A percentile compares a stretch with the other conserved stretches of the same genome.
These are phyloP conservation scores for Alternaria alternata DNA, from an alignment of 2,329 filamentous ascomycete species.

Conservation along the genomic window DNA sequence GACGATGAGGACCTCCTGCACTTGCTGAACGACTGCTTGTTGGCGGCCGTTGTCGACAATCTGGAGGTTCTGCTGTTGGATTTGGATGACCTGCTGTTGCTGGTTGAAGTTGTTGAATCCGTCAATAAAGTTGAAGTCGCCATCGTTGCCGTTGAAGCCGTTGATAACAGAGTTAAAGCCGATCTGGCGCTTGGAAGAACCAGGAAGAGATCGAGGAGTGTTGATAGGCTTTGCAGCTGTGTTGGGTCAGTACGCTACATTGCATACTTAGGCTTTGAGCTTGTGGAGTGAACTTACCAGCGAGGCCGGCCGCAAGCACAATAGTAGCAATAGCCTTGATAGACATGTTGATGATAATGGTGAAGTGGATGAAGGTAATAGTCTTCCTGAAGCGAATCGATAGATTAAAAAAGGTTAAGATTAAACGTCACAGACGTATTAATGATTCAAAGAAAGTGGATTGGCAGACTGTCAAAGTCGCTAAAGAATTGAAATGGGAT, in stretches of 20 bases:
- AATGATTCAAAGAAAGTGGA: slow-evolving; percentile 29
- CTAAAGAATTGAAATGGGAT: slow-evolving; percentile 34
- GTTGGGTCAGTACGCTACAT: slow-evolving; percentile 19
- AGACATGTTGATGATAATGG: slow-evolving; percentile 35
- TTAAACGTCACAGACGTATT: slow-evolving; percentile 47
- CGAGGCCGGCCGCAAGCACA: slow-evolving; percentile 45
- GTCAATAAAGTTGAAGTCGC: slow-evolving; percentile 43
- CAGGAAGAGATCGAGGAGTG: slow-evolving; percentile 23
- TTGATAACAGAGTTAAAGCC: slow-evolving; percentile 27
- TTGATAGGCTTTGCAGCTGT: slow-evolving; percentile 40
- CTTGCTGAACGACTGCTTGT: slow-evolving; percentile 37
- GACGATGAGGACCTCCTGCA: slow-evolving; percentile 39
- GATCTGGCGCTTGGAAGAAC: slow-evolving; percentile 25
- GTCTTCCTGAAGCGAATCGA: slow-evolving; percentile 32
- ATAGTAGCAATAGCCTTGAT: slow-evolving; percentile 36
- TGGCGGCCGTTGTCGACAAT: slow-evolving; percentile 37
- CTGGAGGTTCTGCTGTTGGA: slow-evolving; percentile 39
- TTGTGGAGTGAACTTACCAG: slow-evolving; percentile 31
- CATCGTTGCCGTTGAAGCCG: slow-evolving; percentile 26
- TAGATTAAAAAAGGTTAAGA: slow-evolving; percentile 34
- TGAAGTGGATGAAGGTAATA: slow-evolving; percentile 7
- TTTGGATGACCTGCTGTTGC: slow-evolving; percentile 39
- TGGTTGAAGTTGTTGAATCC: slow-evolving; percentile 44
- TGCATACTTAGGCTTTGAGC: neutral
- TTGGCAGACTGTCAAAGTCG: slow-evolving; percentile 50